Base-by-base conservation (phyloP, 768 basidiomycete species). In the Lactifluus pinguis region DNA sequence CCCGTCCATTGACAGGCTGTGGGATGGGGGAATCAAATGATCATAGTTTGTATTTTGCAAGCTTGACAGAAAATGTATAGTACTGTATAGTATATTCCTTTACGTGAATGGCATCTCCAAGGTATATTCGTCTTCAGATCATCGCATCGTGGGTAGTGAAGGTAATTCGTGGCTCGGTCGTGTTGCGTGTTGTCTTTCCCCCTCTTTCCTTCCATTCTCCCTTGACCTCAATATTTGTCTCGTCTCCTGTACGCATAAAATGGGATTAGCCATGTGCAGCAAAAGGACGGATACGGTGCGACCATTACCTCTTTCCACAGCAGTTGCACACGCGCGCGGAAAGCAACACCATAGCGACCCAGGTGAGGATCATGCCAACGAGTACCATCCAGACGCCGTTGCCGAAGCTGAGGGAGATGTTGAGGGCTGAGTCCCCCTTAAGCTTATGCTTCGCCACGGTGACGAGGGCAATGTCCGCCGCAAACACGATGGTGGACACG, bases 341-440 rank as follows among this genome's bases (percentile, higher is more conserved):
- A 50, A 89, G 74, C n/a, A 81, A 67, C 34, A 87, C 68, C 39
- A 88, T 79, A 0, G 81, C 80, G 3, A 79, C 48, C 85, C 87
- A 89, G 1, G 80, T 77, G 64, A 82, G 69, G 10, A 81, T 63
- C 55, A 81, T 71, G 15, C 80, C 83, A 4, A 68, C 75, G 45
- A 89, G 65, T n/a, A 82, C 77, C 81, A 91, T 80, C 87, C 87
- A 90, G 8, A 85, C 79, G 9, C 71, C 87, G 62, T 84, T 83
- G n/a, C 89, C 87, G 71, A 80, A 87, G 13, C 70, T 61, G 9
- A 85, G 77, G 0, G 65, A 70, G 30, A 89, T 75, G 49, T 71
- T 63, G 49, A 77, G 72, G 8, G 70, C 73, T 0, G 76, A 68
- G 14, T 80, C 36, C 13, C 70, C 67, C 32, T 72, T 39, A 29